Evolutionary conservation across 2,329 filamentous ascomycete species (phyloP).

Genomic region (Chrysosporium queenslandicum): DNA sequence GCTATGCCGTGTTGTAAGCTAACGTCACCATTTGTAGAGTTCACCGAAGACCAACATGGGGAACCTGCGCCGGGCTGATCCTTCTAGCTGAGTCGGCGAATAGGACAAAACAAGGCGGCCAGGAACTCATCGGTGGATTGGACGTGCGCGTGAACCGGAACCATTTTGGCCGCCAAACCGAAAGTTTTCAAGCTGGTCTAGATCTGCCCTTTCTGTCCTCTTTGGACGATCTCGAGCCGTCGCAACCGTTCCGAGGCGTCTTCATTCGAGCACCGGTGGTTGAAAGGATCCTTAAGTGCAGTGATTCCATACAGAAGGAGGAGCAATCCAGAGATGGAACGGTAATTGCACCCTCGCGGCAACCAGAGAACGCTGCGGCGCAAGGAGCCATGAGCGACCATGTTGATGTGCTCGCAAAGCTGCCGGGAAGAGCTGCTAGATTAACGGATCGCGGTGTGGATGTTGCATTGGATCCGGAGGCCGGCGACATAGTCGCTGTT

Average conservation of each 20-base stretch:
- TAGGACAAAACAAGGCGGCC: slow-evolving; percentile 77
- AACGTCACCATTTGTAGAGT: slow-evolving; percentile 53
- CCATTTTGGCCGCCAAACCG: slow-evolving; percentile 85
- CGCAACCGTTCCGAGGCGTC: slow-evolving; percentile 59
- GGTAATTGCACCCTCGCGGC: slow-evolving; percentile 48
- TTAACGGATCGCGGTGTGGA: slow-evolving; percentile 38
- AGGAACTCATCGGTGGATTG: slow-evolving; percentile 85
- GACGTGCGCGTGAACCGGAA: slow-evolving; percentile 87
- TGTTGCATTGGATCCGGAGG: slow-evolving; percentile 33
- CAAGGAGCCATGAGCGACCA: slow-evolving; percentile 37
- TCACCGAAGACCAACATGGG: slow-evolving; percentile 76
- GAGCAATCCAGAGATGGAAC: slow-evolving; percentile 42
- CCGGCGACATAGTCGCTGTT: slow-evolving; percentile 74
- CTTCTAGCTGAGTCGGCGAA: slow-evolving; percentile 80
- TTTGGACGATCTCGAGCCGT: slow-evolving; percentile 21
- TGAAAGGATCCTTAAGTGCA: slow-evolving; percentile 59
- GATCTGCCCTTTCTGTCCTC: slow-evolving; percentile 57
- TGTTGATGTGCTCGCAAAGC: slow-evolving; percentile 50
- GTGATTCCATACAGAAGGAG: slow-evolving; percentile 42
- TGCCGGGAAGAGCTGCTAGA: slow-evolving; percentile 44
- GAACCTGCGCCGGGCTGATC: slow-evolving; percentile 91
- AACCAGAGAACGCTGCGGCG: slow-evolving; percentile 36
- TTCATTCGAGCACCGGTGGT: slow-evolving; percentile 95
- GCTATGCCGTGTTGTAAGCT: no score
- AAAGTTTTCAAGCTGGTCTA: slow-evolving; percentile 74